Conservation (phyloP, 2,329 filamentous ascomycete species). For the Alternaria novae-zelandiae region DNA sequence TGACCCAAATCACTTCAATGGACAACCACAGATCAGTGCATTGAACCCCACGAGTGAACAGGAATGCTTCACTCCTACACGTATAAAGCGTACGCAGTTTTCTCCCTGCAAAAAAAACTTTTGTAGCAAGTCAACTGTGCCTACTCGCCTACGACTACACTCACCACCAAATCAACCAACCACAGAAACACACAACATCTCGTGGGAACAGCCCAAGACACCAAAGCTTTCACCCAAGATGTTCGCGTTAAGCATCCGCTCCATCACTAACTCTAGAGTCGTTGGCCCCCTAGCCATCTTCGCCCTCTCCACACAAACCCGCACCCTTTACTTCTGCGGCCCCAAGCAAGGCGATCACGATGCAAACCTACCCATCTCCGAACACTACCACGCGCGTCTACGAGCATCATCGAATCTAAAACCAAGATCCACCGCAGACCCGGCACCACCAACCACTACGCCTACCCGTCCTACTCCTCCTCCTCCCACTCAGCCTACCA, state of each 20-base stretch:
- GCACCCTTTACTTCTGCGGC: slow-evolving; percentile 3
- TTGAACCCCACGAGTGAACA: not conserved
- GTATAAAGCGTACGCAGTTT: not conserved
- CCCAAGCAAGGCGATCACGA: not conserved
- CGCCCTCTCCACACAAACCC: not conserved
- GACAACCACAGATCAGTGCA: not conserved
- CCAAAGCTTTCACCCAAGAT: not conserved
- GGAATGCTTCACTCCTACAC: not conserved
- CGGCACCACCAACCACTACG: not conserved
- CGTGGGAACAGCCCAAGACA: not conserved
- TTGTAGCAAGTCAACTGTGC: not conserved
- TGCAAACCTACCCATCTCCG: not conserved
- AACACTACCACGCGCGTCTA: not conserved
- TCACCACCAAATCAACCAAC: not conserved
- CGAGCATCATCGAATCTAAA: not conserved
- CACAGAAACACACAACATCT: not conserved
- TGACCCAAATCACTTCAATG: not conserved
- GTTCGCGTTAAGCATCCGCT: not conserved
- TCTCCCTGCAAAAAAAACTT: not conserved
- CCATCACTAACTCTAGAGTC: not conserved
- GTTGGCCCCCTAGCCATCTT: not conserved
- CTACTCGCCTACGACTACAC: not conserved
- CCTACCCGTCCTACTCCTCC: not conserved
- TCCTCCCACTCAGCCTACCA: not conserved
- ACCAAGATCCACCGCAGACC: not conserved